Percentiles rank a stretch among this genome's conserved stretches.
These are phyloP conservation scores for Manihot esculenta DNA, from an alignment of 441 rosid species.

Conservation along the genomic window DNA sequence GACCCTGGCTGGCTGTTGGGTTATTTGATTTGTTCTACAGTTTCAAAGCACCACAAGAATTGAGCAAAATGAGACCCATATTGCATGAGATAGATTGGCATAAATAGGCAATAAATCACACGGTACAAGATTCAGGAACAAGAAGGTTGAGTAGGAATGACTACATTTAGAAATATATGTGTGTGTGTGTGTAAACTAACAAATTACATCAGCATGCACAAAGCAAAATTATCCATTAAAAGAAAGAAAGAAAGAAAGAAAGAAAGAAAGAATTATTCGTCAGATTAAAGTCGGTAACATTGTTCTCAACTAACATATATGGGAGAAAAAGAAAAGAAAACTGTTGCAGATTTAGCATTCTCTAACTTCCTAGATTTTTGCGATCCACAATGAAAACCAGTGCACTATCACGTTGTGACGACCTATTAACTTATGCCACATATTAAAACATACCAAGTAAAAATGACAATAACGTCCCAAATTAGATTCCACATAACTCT, in stretches of 20 bases:
- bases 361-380: background rate
- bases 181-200: background rate
- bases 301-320: background rate
- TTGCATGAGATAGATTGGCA: background rate
- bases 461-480: background rate
- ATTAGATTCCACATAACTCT: constrained; percentile 4
- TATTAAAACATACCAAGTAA: too few relatives aligned
- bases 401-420: background rate
- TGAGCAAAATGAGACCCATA: constrained; percentile 2
- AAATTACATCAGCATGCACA: background rate
- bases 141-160: too few relatives aligned
- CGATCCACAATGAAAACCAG: background rate
- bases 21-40: constrained; percentile 48
- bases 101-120: background rate
- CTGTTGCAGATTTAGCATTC: background rate
- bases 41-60: constrained; percentile 8
- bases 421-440: background rate
- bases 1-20: constrained; percentile 48
- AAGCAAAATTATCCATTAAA: background rate
- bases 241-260: too few relatives aligned
- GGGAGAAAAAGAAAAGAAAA: background rate
- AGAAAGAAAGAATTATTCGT: background rate
- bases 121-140: too few relatives aligned
- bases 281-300: background rate
- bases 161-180: too few relatives aligned